Percentiles rank a stretch among this genome's conserved stretches.
These are phyloP conservation scores for Dipteronia sinensis DNA, from an alignment of 345 rosid genomes.

Conservation along the genomic window DNA sequence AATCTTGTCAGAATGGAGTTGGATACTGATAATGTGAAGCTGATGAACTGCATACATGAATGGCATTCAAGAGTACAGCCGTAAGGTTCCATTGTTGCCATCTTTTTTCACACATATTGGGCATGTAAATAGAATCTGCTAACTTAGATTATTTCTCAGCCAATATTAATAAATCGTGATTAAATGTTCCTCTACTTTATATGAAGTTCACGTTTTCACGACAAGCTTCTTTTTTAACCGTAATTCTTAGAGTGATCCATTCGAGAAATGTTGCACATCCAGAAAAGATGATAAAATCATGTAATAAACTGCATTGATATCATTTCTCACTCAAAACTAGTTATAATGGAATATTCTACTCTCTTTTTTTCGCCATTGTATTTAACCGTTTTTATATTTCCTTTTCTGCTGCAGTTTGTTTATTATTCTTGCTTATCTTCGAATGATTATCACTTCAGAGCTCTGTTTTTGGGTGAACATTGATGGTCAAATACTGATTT, in stretches of 20 bases:
- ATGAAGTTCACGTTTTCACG: no score
- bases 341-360: no score
- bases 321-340: not conserved
- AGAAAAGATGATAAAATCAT: not conserved
- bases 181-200: not conserved
- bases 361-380: not conserved
- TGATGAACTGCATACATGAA: slow-evolving; percentile 1
- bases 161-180: not conserved
- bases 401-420: not conserved
- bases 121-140: slow-evolving; percentile 23
- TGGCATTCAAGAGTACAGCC: slow-evolving; percentile 19
- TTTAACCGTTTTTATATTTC: no score
- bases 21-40: slow-evolving; percentile 13
- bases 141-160: not conserved
- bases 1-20: not conserved
- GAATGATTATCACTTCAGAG: not conserved
- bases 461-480: no score
- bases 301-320: not conserved
- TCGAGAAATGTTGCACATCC: not conserved
- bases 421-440: not conserved
- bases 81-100: slow-evolving; percentile 24
- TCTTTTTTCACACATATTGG: slow-evolving; percentile 18
- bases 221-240: not conserved
- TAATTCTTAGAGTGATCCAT: not conserved
- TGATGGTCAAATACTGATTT: no score